Evolutionary conservation across 2,329 filamentous ascomycete genomes (phyloP), one percentile per base, ranked within the genome.

Genomic region (Talaromyces sp.): DNA sequence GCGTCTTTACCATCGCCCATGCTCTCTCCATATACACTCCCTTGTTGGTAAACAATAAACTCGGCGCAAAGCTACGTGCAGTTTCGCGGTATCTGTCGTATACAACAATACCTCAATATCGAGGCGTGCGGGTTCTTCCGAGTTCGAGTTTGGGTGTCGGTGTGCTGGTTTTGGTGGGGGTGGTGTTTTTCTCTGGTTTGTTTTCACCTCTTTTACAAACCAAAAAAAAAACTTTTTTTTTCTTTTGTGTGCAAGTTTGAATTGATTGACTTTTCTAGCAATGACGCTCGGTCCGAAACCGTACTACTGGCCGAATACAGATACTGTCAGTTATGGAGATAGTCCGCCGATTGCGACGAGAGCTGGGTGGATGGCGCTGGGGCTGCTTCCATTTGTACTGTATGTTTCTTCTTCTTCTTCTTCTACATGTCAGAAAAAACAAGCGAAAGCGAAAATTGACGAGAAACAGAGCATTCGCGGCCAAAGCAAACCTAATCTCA

Each of bases 401-500:
- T 72, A 63, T 21, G 68, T 46, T 14, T 4, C 13, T 19, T 9
- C 38, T 49, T 11, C 1, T 32, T 26, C 2, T 11, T 46, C 46
- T 2, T n/a, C n/a, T n/a, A n/a, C n/a, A n/a, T n/a, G n/a, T n/a
- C n/a, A n/a, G n/a, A n/a, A n/a, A n/a, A n/a, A n/a, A 38, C 2
- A n/a, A 14, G 35, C 5, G 17, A 1, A 35, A 6, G 5, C 13
- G 56, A 46, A 41, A 21, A 26, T 32, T 35, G 6, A 55, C 35
- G n/a, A 17, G 13, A 29, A 27, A 58, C 29, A 77, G 73, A 53
- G 68, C 79, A 1, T 73, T 82, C 3, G 75, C 78, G 7, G 75
- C 77, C 21, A 86, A 86, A 67, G 77, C 80, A 1, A 86, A 84
- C 64, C 73, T 79, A 59, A 81, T 86, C 60, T 80, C 82, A 0